phyloP scores from a whole-genome alignment of 2,329 filamentous ascomycete species.

The Lasiodiplodia theobromae region DNA sequence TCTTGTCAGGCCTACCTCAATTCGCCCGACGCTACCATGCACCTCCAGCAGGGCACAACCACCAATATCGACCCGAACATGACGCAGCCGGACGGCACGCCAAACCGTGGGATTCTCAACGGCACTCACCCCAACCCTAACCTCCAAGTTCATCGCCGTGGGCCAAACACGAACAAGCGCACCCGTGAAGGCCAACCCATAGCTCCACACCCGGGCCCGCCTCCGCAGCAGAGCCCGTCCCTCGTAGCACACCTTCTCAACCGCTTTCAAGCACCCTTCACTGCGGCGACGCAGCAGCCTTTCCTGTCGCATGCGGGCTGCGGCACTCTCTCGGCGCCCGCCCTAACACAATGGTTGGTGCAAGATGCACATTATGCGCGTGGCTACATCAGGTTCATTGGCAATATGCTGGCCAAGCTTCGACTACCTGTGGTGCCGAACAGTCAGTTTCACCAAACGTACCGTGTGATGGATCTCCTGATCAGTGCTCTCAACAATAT shows the following conservation, averaged over 20 bases:
- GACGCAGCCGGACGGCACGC: slow-evolving; percentile 28
- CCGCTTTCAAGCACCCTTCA: slow-evolving; percentile 56
- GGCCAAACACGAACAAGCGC: slow-evolving; percentile 49
- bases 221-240: slow-evolving; percentile 48
- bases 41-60: slow-evolving; percentile 34
- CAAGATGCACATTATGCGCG: slow-evolving; percentile 77
- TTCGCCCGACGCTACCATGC: slow-evolving; percentile 52
- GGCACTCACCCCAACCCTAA: slow-evolving; percentile 58
- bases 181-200: slow-evolving; percentile 46
- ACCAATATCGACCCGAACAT: slow-evolving; percentile 25
- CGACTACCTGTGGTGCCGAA: slow-evolving; percentile 58
- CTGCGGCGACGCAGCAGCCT: slow-evolving; percentile 67
- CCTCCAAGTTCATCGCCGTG: slow-evolving; percentile 54
- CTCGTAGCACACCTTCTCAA: slow-evolving; percentile 66
- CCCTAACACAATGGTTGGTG: slow-evolving; percentile 71
- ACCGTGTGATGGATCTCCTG: slow-evolving; percentile 67
- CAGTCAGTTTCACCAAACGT: slow-evolving; percentile 57
- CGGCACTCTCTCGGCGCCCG: slow-evolving; percentile 64
- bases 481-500: slow-evolving; percentile 71
- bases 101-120: slow-evolving; percentile 48
- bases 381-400: slow-evolving; percentile 72
- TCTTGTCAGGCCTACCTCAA: slow-evolving; percentile 53
- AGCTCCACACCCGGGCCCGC: slow-evolving; percentile 39
- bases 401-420: slow-evolving; percentile 68
- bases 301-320: slow-evolving; percentile 72